Evolutionary conservation across 345 rosid species (phyloP).

Genomic region (Microthlaspi erraticum): DNA sequence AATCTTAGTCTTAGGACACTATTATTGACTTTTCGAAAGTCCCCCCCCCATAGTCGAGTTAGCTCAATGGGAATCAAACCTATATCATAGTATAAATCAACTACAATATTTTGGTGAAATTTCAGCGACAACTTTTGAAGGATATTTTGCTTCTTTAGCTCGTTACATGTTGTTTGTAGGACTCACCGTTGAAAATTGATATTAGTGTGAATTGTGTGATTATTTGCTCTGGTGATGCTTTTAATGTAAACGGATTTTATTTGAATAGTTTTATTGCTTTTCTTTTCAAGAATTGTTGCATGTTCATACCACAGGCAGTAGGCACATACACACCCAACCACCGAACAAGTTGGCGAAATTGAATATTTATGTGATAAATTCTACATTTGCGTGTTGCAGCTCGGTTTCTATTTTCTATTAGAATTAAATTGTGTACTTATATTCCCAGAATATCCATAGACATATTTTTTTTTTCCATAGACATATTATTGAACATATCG

Average conservation of each 20-base stretch:
- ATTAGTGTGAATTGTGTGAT: not conserved
- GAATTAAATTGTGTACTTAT: not conserved
- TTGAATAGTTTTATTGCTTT: not conserved
- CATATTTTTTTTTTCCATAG: not conserved
- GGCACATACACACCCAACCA: not conserved
- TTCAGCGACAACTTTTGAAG: not conserved
- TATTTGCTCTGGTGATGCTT: not conserved
- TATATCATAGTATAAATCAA: not conserved
- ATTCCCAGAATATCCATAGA: not conserved
- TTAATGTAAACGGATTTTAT: not conserved
- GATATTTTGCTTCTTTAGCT: not conserved
- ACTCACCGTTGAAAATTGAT: not conserved
- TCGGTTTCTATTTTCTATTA: not conserved
- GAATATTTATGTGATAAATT: not conserved
- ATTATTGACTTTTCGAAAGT: not conserved
- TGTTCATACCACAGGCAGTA: slow-evolving; percentile 1
- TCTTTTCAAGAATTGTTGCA: not conserved
- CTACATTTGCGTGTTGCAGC: not conserved
- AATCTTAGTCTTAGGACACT: not conserved
- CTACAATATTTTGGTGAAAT: not conserved
- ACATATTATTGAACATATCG: not conserved
- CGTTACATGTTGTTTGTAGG: not conserved
- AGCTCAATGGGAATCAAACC: not conserved
- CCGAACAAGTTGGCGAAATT: not conserved
- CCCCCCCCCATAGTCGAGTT: not conserved